phyloP scores from a whole-genome alignment of 257 asterid genomes.

The Ligustrum vulgare region DNA sequence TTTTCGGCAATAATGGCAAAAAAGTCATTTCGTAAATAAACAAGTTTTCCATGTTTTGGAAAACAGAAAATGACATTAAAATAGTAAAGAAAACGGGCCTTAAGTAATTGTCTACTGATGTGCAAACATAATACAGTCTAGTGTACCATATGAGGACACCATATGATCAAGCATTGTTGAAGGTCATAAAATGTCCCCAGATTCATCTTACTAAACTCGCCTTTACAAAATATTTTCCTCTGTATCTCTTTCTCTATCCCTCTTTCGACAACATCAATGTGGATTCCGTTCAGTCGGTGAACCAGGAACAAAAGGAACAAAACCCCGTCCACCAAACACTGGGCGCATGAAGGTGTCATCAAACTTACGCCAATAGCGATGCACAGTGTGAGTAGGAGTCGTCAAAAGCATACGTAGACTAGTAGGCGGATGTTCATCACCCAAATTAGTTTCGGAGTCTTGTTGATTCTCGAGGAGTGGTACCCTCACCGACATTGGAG shows the following conservation, averaged over 20 bases:
- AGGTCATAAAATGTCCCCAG: background rate
- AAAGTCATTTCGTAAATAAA: too few species aligned
- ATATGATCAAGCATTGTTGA: background rate
- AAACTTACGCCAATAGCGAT: conserved; percentile 41
- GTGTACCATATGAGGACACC: background rate
- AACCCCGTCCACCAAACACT: conserved; percentile 49
- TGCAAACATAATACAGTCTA: background rate
- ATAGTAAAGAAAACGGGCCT: too few species aligned
- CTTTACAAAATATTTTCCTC: background rate
- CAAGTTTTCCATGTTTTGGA: too few species aligned
- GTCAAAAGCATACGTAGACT: conserved; percentile 37
- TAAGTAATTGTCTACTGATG: background rate
- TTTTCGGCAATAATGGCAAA: too few species aligned
- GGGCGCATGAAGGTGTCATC: conserved; percentile 49
- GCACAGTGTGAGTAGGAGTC: conserved; percentile 40
- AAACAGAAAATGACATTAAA: too few species aligned
- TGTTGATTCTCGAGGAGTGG: conserved; percentile 30
- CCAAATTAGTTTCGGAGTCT: conserved; percentile 30
- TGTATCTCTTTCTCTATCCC: background rate
- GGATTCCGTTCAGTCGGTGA: conserved; percentile 35
- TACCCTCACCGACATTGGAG: conserved; percentile 25
- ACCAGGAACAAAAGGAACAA: conserved; percentile 35
- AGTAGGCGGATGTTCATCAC: conserved; percentile 17
- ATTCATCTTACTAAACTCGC: background rate
- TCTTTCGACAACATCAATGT: background rate